Conservation (phyloP, 75 land plant genomes). For the Chamaecyparis obtusa region DNA sequence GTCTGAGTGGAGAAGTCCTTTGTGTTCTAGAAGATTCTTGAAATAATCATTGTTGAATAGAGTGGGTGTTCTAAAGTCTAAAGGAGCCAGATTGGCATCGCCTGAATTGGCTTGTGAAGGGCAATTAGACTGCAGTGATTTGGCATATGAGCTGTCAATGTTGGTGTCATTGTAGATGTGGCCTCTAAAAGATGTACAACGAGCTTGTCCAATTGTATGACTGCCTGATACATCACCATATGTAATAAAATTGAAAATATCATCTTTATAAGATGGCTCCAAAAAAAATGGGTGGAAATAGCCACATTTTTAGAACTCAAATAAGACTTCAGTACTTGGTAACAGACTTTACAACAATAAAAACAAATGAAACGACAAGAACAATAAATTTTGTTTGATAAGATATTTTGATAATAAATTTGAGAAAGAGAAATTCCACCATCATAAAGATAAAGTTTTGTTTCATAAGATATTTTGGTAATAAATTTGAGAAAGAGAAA, state of each 20-base stretch:
- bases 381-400: no score
- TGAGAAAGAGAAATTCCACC: no score
- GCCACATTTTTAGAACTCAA: no score
- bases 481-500: no score
- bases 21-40: constrained; percentile 31
- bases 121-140: constrained; percentile 12
- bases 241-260: background rate
- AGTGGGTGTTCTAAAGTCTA: constrained; percentile 38
- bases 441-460: no score
- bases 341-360: no score
- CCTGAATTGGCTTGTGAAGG: constrained; percentile 20
- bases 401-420: no score
- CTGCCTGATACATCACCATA: background rate
- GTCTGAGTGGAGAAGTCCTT: constrained; percentile 60
- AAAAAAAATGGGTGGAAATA: no score
- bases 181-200: background rate
- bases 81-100: constrained; percentile 34
- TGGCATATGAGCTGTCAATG: constrained; percentile 19
- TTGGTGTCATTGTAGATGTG: constrained; percentile 17
- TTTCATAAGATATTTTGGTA: no score
- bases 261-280: no score
- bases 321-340: no score
- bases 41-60: constrained; percentile 49
- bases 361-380: no score
- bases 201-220: constrained; percentile 1